Evolutionary conservation across 345 rosid species (phyloP), one percentile per base, ranked within the genome.

Genomic region (Citrus sinensis): DNA sequence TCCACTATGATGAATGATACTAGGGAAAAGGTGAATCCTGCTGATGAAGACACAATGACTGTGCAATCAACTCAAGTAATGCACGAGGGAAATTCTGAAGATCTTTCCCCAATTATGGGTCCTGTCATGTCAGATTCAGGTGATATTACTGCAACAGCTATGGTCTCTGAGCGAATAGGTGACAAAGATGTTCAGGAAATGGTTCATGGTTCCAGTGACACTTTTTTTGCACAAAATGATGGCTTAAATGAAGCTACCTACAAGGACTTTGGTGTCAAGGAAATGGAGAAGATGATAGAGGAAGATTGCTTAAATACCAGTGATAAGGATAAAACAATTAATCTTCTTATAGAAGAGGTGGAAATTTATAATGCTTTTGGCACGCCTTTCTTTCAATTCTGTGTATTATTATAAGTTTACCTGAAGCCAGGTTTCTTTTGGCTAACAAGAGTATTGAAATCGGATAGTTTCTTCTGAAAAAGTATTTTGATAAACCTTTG

Each of bases 271-370:
- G 81, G 60, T 75, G 82, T 78, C 72, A 54, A 79, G 82, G 68
- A 62, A 58, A 25, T 70, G 71, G 92, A 83, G 78, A 80, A 84
- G 62, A 80, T 70, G 75, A 56, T 37, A 61, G 80, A 69, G 32
- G 81, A 80, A 74, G 85, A 74, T 51, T 77, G 76, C 71, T 81
- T 79, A 70, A 81, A 67, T 70, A 75, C 81, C 3, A 35, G 56
- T 42, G 78, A 79, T 62, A 85, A 83, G 60, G 89, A 87, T 69
- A 73, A 73, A 85, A 79, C 67, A 64, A 86, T 89, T 77, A 81
- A 80, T 77, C 73, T 83, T 79, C 85, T 96, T 22, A 83, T 51
- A 78, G 89, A 91, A 74, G 97, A 94, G 97, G 99, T 96, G 63
- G 71, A 80, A 24, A 40, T 68, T 76, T 69, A 17, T 29, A 16